phyloP scores from a whole-genome alignment of 78 protist genomes.

The Chrysochromulina tobinii region DNA sequence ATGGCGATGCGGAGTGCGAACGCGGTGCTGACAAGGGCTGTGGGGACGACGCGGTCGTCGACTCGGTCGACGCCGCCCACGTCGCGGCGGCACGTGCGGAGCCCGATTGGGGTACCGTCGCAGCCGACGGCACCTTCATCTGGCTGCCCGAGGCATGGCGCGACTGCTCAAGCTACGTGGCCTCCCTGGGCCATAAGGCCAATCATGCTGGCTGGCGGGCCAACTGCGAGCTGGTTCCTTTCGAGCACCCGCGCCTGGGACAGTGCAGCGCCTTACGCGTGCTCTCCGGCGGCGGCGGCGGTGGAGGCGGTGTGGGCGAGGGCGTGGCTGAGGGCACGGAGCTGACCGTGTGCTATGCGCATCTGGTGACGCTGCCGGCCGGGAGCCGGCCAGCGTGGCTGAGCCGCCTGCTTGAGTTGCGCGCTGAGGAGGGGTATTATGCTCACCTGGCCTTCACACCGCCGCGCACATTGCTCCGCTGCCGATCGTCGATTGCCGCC shows the following conservation, averaged over 20 bases:
- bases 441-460: neutral
- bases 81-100: no score
- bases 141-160: neutral
- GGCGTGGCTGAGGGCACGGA: neutral
- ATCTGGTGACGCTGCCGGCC: neutral
- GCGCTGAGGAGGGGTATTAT: constrained; percentile 11
- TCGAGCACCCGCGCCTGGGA: neutral
- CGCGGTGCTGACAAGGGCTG: no score
- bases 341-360: neutral
- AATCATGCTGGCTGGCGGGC: neutral
- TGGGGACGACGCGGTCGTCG: no score
- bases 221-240: neutral
- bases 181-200: neutral
- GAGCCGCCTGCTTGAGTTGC: neutral
- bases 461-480: neutral
- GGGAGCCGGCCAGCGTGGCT: neutral
- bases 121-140: neutral
- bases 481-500: neutral
- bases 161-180: neutral
- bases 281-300: no score
- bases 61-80: neutral
- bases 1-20: no score
- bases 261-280: neutral
- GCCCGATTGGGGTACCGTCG: neutral
- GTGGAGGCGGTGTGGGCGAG: no score